A percentile compares a stretch with the other conserved stretches of the same genome.
Evolutionary conservation across 1,284 basidiomycete genomes (phyloP).

Genomic region (Marasmius fiardii): DNA sequence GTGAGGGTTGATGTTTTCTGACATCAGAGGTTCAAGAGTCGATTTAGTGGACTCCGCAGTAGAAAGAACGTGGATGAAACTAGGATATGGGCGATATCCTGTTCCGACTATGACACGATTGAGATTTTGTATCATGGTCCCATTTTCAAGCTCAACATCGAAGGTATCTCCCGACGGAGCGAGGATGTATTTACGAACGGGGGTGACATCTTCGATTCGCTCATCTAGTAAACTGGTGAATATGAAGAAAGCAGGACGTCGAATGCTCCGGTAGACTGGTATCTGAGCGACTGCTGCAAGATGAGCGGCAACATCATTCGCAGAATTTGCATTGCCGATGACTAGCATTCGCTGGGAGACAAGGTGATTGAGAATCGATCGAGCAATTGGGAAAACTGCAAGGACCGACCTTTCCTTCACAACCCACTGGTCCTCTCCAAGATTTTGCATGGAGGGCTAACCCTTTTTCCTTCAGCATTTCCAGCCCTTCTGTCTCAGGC

Average conservation of each 20-base stretch:
- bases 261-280: slow-evolving; percentile 42
- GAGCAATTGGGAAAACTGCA: not conserved
- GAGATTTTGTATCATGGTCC: slow-evolving; percentile 31
- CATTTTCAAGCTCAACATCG: slow-evolving; percentile 31
- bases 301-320: slow-evolving; percentile 45
- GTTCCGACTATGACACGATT: slow-evolving; percentile 41
- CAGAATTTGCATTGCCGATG: slow-evolving; percentile 45
- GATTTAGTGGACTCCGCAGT: not conserved
- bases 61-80: slow-evolving; percentile 37
- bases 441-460: slow-evolving; percentile 31
- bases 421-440: slow-evolving; percentile 35
- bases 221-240: slow-evolving; percentile 39
- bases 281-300: slow-evolving; percentile 29
- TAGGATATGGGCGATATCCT: slow-evolving; percentile 38
- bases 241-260: slow-evolving; percentile 32
- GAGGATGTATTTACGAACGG: slow-evolving; percentile 29
- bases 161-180: slow-evolving; percentile 21
- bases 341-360: slow-evolving; percentile 35
- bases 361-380: not conserved
- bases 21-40: slow-evolving; percentile 18
- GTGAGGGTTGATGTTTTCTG: slow-evolving; percentile 20
- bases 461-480: slow-evolving; percentile 23
- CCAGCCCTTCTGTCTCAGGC: slow-evolving; percentile 36
- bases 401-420: slow-evolving; percentile 38
- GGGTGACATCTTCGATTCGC: slow-evolving; percentile 37